phyloP scores from a whole-genome alignment of 202 grass and related monocot genomes.

The Panicum hallii region DNA sequence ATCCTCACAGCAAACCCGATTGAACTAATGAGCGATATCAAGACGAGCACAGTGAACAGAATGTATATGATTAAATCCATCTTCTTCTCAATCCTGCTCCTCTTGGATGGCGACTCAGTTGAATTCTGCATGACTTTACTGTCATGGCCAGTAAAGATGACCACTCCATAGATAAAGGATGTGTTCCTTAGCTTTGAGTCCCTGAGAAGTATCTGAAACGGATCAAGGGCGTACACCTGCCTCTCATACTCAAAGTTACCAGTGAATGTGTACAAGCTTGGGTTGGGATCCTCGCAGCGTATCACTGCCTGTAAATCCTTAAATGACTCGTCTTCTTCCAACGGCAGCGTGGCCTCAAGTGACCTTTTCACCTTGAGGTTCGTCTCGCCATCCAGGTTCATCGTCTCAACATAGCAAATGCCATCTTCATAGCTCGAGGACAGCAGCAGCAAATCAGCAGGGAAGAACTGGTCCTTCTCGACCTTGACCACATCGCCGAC shows the following conservation, averaged over 20 bases:
- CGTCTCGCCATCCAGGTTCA: constrained; percentile 97
- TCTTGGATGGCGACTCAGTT: constrained; percentile 88
- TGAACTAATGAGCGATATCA: constrained; percentile 96
- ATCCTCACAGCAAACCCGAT: constrained; percentile 93
- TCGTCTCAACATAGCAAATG: constrained; percentile 98
- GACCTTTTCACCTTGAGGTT: constrained; percentile 99
- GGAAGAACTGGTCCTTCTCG: constrained; percentile 98
- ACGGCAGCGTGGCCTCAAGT: constrained; percentile 73
- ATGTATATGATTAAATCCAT: constrained; percentile 98
- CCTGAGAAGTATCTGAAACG: constrained; percentile 88
- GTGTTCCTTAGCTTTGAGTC: constrained; percentile 99
- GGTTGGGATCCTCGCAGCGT: constrained; percentile 93
- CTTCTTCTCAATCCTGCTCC: constrained; percentile 94
- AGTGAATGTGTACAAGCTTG: constrained; percentile 84
- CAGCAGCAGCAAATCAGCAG: constrained; percentile 82
- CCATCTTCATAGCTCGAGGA: constrained; percentile 97
- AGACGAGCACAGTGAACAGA: constrained; percentile 85
- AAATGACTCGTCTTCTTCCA: constrained; percentile 82
- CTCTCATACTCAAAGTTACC: constrained; percentile 94
- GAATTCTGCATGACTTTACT: constrained; percentile 99
- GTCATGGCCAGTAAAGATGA: constrained; percentile 94
- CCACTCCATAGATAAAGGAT: constrained; percentile 84
- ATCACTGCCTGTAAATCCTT: constrained; percentile 80
- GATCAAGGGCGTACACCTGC: constrained; percentile 89
- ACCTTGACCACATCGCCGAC: constrained; percentile 94